These are phyloP conservation scores for Coleophoma eucalyptorum DNA, from an alignment of 2,329 filamentous ascomycete genomes.

Conservation along the genomic window DNA sequence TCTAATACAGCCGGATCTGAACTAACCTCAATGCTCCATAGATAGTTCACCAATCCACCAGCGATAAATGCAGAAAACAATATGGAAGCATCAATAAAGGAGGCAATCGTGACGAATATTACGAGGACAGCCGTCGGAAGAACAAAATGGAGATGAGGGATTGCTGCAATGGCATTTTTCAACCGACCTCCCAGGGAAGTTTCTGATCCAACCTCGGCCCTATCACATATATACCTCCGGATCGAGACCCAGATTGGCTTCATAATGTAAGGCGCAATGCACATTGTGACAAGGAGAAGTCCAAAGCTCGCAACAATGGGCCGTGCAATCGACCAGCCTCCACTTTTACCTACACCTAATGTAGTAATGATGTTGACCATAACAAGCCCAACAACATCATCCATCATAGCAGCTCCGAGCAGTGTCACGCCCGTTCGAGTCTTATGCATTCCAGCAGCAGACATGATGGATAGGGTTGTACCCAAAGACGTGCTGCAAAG, in stretches of 20 bases:
- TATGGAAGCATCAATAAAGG: slow-evolving; percentile 44
- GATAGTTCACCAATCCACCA: slow-evolving; percentile 38
- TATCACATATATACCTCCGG: not conserved
- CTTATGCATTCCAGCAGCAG: slow-evolving; percentile 52
- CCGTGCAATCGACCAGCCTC: slow-evolving; percentile 12
- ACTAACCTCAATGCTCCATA: slow-evolving; percentile 29
- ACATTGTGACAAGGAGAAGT: slow-evolving; percentile 12
- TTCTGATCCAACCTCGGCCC: not conserved
- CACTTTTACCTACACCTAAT: slow-evolving; percentile 36
- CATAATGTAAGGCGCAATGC: slow-evolving; percentile 7
- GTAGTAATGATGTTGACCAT: slow-evolving; percentile 75
- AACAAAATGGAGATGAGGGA: slow-evolving; percentile 14
- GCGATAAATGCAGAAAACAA: slow-evolving; percentile 48
- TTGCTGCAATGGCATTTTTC: not conserved
- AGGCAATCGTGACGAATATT: slow-evolving; percentile 16
- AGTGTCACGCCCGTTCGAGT: slow-evolving; percentile 60
- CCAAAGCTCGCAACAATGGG: slow-evolving; percentile 18
- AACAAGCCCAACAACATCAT: slow-evolving; percentile 74
- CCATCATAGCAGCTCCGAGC: slow-evolving; percentile 73
- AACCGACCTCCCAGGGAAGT: not conserved
- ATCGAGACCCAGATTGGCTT: slow-evolving; percentile 10
- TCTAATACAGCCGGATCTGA: not conserved
- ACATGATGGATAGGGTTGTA: slow-evolving; percentile 63
- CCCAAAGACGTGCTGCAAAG: slow-evolving; percentile 72
- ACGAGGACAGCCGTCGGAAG: slow-evolving; percentile 12